Evolutionary conservation across 2,329 filamentous ascomycete genomes (phyloP).

Genomic region (Rosellinia necatrix): DNA sequence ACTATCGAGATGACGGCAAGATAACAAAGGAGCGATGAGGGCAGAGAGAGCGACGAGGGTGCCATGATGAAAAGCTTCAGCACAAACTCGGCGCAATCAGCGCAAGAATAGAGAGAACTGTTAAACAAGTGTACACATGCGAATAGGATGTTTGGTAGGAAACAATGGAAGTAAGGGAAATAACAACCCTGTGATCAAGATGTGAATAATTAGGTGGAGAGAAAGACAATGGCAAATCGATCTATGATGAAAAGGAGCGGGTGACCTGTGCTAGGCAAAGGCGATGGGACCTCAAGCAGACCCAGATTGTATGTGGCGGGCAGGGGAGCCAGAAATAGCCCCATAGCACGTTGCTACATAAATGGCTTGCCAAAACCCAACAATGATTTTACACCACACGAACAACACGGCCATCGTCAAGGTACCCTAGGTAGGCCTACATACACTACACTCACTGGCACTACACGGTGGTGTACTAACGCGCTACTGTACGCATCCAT

Average conservation of each 20-base stretch:
- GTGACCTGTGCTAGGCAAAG: background rate
- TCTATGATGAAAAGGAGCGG: background rate
- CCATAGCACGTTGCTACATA: too few relatives aligned
- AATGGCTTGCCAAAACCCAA: too few relatives aligned
- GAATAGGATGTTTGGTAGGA: background rate
- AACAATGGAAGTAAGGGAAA: background rate
- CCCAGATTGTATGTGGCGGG: too few relatives aligned
- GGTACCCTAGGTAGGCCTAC: too few relatives aligned
- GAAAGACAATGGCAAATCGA: slow-evolving; percentile 5
- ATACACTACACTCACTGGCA: too few relatives aligned
- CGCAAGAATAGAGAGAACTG: slow-evolving; percentile 12
- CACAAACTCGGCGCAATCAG: slow-evolving; percentile 22
- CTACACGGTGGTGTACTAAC: too few relatives aligned
- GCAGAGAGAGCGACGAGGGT: slow-evolving; percentile 27
- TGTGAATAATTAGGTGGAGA: slow-evolving; percentile 6
- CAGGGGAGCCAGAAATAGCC: too few relatives aligned
- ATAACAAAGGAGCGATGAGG: slow-evolving; percentile 34
- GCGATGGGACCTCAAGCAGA: background rate
- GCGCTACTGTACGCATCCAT: too few relatives aligned
- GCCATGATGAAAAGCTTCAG: slow-evolving; percentile 30
- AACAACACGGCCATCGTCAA: too few relatives aligned
- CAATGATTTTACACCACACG: too few relatives aligned
- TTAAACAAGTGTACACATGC: background rate
- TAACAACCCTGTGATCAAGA: background rate
- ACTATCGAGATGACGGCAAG: slow-evolving; percentile 28